These are phyloP conservation scores for Paecilomyces niveus DNA, from an alignment of 2,329 filamentous ascomycete species.

Conservation along the genomic window DNA sequence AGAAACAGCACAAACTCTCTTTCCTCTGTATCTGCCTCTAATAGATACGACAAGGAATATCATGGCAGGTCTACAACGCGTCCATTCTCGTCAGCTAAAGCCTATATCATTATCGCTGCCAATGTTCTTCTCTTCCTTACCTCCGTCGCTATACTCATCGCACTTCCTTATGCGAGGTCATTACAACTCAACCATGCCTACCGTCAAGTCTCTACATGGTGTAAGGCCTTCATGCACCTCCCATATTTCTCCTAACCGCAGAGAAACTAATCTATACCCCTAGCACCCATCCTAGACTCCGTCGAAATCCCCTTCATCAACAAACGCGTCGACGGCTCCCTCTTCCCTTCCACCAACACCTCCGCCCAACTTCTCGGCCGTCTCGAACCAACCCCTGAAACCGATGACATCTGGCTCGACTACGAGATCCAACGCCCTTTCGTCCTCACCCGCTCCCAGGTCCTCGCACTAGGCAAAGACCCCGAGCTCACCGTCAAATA, in stretches of 20 bases:
- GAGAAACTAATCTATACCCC: not conserved
- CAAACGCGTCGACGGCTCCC: conserved; percentile 15
- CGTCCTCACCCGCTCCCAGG: conserved; percentile 17
- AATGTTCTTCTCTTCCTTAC: not conserved
- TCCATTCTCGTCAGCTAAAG: not conserved
- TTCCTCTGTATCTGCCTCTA: not conserved
- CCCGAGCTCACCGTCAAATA: conserved; percentile 13
- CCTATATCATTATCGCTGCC: not conserved
- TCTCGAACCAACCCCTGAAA: conserved; percentile 20
- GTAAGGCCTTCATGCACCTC: not conserved
- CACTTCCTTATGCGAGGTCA: not conserved
- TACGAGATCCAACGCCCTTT: conserved; percentile 18
- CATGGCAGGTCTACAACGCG: not conserved
- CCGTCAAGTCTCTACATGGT: not conserved
- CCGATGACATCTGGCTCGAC: conserved; percentile 22
- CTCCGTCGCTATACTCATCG: not conserved
- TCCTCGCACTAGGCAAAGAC: conserved; percentile 22
- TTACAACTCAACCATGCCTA: not conserved
- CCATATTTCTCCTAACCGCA: not conserved
- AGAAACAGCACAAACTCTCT: not conserved
- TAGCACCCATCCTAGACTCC: conserved; percentile 9
- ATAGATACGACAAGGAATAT: not conserved
- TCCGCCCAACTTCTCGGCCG: conserved; percentile 14
- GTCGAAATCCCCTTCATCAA: conserved; percentile 6
- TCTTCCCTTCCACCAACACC: conserved; percentile 15